Evolutionary conservation across 2,329 filamentous ascomycete genomes (phyloP).

Genomic region (Fusarium penzigii): DNA sequence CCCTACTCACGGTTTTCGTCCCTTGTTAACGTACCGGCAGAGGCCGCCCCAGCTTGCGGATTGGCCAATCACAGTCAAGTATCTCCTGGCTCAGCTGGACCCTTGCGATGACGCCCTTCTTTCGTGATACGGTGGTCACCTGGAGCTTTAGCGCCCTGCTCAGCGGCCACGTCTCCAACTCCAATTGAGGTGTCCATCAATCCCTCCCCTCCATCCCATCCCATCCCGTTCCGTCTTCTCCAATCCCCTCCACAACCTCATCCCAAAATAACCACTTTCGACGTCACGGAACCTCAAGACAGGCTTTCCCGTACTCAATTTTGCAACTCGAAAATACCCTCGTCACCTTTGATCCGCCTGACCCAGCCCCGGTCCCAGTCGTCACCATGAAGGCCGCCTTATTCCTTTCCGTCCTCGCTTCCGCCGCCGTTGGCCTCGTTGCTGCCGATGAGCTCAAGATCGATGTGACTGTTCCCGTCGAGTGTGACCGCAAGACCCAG

Average conservation of each 20-base stretch:
- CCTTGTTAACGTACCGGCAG: neutral
- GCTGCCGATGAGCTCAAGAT: constrained; percentile 68
- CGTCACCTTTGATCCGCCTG: constrained; percentile 8
- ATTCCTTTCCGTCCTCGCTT: constrained; percentile 52
- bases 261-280: constrained; percentile 9
- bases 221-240: neutral
- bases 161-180: constrained; percentile 12
- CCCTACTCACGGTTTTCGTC: neutral
- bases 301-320: neutral
- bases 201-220: neutral
- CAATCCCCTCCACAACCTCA: neutral
- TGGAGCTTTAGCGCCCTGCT: neutral
- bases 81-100: constrained; percentile 4
- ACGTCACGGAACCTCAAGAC: constrained; percentile 21
- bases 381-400: constrained; percentile 51
- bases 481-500: constrained; percentile 76
- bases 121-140: neutral
- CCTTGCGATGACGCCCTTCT: neutral
- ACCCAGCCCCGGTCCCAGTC: constrained; percentile 18
- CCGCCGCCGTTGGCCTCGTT: constrained; percentile 51
- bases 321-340: constrained; percentile 5
- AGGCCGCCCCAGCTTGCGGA: constrained; percentile 3
- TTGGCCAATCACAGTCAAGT: constrained; percentile 17
- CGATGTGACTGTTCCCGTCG: constrained; percentile 70
- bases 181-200: neutral